Percentiles rank a stretch among this genome's conserved stretches.
Evolutionary conservation across 176 grass and related monocot species (phyloP).

Genomic region (Hordeum marinum): DNA sequence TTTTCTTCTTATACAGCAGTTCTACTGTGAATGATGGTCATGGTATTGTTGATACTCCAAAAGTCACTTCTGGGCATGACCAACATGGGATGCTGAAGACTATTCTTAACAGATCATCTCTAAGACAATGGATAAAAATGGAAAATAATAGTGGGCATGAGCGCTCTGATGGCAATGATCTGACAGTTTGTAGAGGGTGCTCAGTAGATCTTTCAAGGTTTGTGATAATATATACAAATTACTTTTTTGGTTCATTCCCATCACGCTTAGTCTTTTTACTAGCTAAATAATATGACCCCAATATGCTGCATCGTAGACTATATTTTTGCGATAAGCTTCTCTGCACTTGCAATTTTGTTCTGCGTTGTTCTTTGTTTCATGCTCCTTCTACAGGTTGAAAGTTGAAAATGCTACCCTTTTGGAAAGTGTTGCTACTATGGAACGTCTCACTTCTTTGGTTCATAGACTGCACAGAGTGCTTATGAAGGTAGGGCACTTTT

Average conservation of each 20-base stretch:
- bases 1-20: slow-evolving; percentile 30
- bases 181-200: slow-evolving; percentile 30
- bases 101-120: slow-evolving; percentile 71
- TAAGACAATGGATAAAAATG: slow-evolving; percentile 69
- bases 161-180: slow-evolving; percentile 29
- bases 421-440: slow-evolving; percentile 72
- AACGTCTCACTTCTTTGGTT: slow-evolving; percentile 69
- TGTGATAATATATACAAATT: slow-evolving; percentile 7
- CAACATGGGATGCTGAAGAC: slow-evolving; percentile 78
- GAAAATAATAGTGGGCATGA: slow-evolving; percentile 36
- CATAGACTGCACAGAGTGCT: slow-evolving; percentile 76
- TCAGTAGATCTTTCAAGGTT: slow-evolving; percentile 79
- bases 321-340: slow-evolving; percentile 7
- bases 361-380: slow-evolving; percentile 17
- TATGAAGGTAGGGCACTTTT: slow-evolving; percentile 51
- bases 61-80: slow-evolving; percentile 40
- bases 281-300: background rate
- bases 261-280: background rate
- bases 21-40: slow-evolving; percentile 18
- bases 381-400: slow-evolving; percentile 59
- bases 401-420: slow-evolving; percentile 77
- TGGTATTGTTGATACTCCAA: slow-evolving; percentile 29
- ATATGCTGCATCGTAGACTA: background rate
- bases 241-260: background rate
- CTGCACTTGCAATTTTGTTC: slow-evolving; percentile 10